A percentile compares a stretch with the other conserved stretches of the same genome.
Evolutionary conservation across 805 yeast genomes (phyloP).

Genomic region (Zygosaccharomyces bisporus): DNA sequence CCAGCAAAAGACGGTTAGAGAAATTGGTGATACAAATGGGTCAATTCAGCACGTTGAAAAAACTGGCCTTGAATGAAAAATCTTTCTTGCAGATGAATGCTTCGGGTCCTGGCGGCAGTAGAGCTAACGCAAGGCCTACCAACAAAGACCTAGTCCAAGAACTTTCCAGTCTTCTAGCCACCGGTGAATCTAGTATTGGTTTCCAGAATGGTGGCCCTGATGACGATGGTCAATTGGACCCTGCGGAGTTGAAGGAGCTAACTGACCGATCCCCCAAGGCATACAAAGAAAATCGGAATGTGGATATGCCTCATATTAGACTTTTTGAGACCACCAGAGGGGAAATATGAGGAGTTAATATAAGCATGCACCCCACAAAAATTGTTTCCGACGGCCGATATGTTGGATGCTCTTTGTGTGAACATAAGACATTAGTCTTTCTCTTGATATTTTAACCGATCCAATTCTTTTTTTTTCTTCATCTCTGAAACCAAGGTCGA

Average conservation of each 20-base stretch:
- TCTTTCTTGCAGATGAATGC: constrained; percentile 21
- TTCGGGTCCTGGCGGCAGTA: constrained; percentile 2
- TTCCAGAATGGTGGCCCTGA: constrained; percentile 27
- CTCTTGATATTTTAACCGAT: no score
- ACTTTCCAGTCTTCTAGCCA: constrained; percentile 40
- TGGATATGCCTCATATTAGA: constrained; percentile 36
- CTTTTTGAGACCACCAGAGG: constrained; percentile 40
- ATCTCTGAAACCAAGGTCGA: no score
- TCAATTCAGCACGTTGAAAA: constrained; percentile 44
- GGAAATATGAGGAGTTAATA: constrained; percentile 3
- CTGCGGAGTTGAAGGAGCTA: constrained; percentile 47
- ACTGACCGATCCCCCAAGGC: constrained; percentile 46
- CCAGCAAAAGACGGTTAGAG: constrained; percentile 74
- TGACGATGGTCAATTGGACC: constrained; percentile 31
- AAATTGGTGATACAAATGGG: constrained; percentile 70
- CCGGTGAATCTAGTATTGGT: constrained; percentile 40
- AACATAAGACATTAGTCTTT: no score
- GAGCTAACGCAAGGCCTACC: constrained; percentile 23
- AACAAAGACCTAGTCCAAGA: constrained; percentile 39
- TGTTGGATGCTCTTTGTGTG: no score
- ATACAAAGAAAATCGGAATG: constrained; percentile 33
- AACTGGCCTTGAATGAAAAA: constrained; percentile 35
- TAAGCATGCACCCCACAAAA: no score
- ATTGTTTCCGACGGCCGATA: no score
- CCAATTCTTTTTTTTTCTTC: no score